Conservation (phyloP, 129 eudicot genomes). For the Chrysanthemum lavandulifolium region DNA sequence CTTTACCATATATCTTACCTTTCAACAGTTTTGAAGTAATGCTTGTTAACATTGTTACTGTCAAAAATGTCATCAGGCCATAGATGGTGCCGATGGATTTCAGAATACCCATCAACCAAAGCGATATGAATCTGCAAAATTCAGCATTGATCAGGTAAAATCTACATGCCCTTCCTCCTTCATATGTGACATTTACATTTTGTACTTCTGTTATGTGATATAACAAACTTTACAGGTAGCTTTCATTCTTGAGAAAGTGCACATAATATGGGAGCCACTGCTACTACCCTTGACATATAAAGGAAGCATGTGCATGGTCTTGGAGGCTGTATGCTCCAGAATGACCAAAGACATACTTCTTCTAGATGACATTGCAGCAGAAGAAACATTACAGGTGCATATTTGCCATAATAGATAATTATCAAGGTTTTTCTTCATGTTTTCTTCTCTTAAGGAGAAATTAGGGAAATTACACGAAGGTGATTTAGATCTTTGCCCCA, state of each 20-base stretch:
- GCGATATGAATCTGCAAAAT: conserved; percentile 76
- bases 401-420: not conserved
- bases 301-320: conserved; percentile 57
- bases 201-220: not conserved
- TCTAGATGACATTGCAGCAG: conserved; percentile 96
- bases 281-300: conserved; percentile 69
- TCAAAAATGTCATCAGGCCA: conserved; percentile 55
- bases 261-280: conserved; percentile 86
- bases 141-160: conserved; percentile 85
- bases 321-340: conserved; percentile 77
- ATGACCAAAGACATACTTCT: conserved; percentile 80
- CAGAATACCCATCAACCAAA: conserved; percentile 88
- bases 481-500: not conserved
- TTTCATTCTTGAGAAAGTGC: conserved; percentile 94
- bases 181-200: conserved; percentile 6
- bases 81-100: conserved; percentile 94
- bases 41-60: conserved; percentile 6
- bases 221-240: conserved; percentile 53
- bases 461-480: not conserved
- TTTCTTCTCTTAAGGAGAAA: not conserved
- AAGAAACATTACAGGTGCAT: conserved; percentile 85
- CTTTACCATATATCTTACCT: not conserved
- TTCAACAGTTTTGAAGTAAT: not conserved
- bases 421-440: not conserved
- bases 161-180: not conserved